Evolutionary conservation across 805 yeast species (phyloP), one percentile per base, ranked within the genome.

Genomic region (Debaryomyces tyrocola): DNA sequence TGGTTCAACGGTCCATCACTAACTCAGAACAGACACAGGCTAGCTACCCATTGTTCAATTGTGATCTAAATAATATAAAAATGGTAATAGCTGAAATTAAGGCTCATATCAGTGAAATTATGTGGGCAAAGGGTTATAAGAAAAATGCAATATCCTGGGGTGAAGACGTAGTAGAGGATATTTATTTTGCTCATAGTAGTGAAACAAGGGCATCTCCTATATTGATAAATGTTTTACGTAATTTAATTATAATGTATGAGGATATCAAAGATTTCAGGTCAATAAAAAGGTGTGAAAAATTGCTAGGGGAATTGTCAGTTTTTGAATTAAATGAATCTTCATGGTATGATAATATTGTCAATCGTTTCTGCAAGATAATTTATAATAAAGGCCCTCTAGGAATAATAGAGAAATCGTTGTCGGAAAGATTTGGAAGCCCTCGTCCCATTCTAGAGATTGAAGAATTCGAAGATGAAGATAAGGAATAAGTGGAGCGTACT

Each of bases 321-420:
- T 61, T 63, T 37, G 70, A 67, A n/a, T 35, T 50, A 18, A 59
- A 54, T 28, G 59, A 56, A 24, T 43, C 41, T 3, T 44, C 58
- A 2, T 71, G 74, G 74, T 70, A 72, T 50, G 70, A 66, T 40
- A 55, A 60, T 31, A 45, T 65, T 21, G 53, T 70, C 15, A 59
- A 57, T 46, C 51, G 73, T 18, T 64, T 67, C 49, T 63, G 74
- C 43, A 67, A 60, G 42, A 70, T 70, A 41, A 69, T 73, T 31
- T 72, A 70, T 56, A 53, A 63, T 49, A 59, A 58, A 40, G 77
- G 78, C 1, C 78, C 78, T 1, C 56, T 73, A 37, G 77, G 76
- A 4, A 58, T 73, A 18, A 51, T 73, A 17, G 75, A 69, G 44
- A 73, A 70, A 52, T 70, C 67, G 1, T 52, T 73, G 33, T 50